Conservation (phyloP, 805 yeast species). For the Spathaspora girioi region DNA sequence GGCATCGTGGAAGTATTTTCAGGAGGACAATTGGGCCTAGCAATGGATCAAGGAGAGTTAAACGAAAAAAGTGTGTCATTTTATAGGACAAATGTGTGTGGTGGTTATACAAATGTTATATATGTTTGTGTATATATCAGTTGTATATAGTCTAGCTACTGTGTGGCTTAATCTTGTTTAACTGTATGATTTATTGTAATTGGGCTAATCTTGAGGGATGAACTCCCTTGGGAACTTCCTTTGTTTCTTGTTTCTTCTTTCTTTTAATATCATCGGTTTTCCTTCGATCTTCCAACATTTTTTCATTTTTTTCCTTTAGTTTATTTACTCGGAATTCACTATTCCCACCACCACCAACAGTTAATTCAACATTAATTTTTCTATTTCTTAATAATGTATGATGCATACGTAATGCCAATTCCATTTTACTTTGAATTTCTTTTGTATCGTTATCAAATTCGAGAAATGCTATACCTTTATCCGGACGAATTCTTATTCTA, state of each 20-base stretch:
- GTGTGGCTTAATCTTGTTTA: background rate
- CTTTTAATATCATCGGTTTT: slow-evolving; percentile 35
- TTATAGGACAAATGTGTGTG: slow-evolving; percentile 6
- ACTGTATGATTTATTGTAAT: background rate
- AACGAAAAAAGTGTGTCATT: slow-evolving; percentile 37
- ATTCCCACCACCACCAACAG: slow-evolving; percentile 98
- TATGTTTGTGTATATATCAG: too few relatives aligned
- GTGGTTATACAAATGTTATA: too few relatives aligned
- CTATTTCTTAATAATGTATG: slow-evolving; percentile 66
- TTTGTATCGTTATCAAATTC: slow-evolving; percentile 63
- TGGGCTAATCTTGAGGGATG: slow-evolving; percentile 58
- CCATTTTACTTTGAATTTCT: slow-evolving; percentile 77
- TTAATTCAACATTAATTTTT: slow-evolving; percentile 90
- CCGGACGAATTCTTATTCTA: slow-evolving; percentile 70
- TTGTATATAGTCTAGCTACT: background rate
- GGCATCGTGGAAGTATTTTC: background rate
- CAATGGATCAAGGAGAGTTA: slow-evolving; percentile 24
- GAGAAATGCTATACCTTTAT: slow-evolving; percentile 88
- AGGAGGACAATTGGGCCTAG: slow-evolving; percentile 8
- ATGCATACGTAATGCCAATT: slow-evolving; percentile 79
- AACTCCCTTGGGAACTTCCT: slow-evolving; percentile 15
- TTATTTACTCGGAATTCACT: slow-evolving; percentile 62
- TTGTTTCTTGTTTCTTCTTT: slow-evolving; percentile 9
- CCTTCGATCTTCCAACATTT: slow-evolving; percentile 65
- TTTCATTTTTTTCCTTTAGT: slow-evolving; percentile 74